Evolutionary conservation across 352 stramenopile genomes (phyloP), one percentile per base, ranked within the genome.

Genomic region (Phytopythium mirpurense): DNA sequence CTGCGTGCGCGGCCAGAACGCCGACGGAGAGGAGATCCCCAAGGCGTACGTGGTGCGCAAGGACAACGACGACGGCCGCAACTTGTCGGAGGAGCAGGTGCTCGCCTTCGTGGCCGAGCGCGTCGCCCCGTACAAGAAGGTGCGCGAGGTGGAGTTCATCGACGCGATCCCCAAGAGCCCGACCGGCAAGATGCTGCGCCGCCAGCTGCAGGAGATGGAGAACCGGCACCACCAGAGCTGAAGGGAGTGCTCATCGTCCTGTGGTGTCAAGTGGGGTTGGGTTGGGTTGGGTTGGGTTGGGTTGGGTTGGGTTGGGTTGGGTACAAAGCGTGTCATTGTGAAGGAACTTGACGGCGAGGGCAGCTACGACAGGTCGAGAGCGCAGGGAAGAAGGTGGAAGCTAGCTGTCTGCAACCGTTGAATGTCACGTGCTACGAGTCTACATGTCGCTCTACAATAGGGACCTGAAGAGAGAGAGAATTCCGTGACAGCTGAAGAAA

Each of bases 171-270:
- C 90, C 9, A 97, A 97, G 60, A 95, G 68, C 27, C 69, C 85
- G 5, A 83, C 78, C 34, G 93, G 90, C 21, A 98, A 98, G 73
- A 96, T 98, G 63, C 65, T 98, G 38, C 75, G 93, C 21, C 70
- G 89, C 19, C 57, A 91, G 21, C 64, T 97, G 32, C 69, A 83
- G 29, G 62, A 70, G 27, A 51, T 60, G 14, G 59, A 75, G 52
- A 78, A 74, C 55, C 54, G 56, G 21, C 37, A 60, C 7, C 63
- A 67, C 42, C 10, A 54, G 21, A 4, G 32, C 6, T 43, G 21
- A 42, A 10, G 26, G 7, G 5, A 15, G 43, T 14, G 24, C 43
- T 24, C 27, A 16, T 24, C 43, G n/a, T 37, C 5, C 1, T 0
- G 10, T 26, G 37, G 7, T 26, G 18, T 26, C 18, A 10, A 11